Conservation (phyloP, 345 rosid genomes). For the Cochlearia excelsa region DNA sequence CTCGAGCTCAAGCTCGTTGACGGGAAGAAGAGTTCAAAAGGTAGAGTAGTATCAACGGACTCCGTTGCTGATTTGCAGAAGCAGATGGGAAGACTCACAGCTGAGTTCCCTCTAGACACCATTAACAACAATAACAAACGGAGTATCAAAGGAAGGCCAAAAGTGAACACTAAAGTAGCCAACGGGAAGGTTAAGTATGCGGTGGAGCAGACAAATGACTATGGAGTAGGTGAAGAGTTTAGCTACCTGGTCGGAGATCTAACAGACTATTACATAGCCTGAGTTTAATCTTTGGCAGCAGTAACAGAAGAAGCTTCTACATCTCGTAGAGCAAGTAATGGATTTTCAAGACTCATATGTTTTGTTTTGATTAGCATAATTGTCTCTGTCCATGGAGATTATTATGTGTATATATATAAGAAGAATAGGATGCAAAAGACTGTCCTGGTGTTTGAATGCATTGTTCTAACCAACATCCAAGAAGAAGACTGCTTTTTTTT, state of each 20-base stretch:
- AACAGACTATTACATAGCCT: conserved; percentile 56
- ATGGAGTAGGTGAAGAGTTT: conserved; percentile 55
- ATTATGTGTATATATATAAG: conserved; percentile 33
- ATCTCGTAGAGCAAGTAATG: conserved; percentile 22
- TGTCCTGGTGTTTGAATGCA: conserved; percentile 24
- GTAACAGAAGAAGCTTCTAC: too few relatives aligned
- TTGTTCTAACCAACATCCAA: conserved; percentile 29
- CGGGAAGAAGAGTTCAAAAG: conserved; percentile 82
- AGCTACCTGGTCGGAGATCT: conserved; percentile 66
- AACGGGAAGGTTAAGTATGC: conserved; percentile 40
- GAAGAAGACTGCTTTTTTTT: conserved; percentile 20
- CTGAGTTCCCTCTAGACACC: conserved; percentile 64
- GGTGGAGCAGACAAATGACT: conserved; percentile 50
- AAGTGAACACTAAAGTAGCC: conserved; percentile 48
- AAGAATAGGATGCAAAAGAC: conserved; percentile 28
- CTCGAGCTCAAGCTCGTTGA: conserved; percentile 91
- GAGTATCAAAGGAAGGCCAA: conserved; percentile 59
- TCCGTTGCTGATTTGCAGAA: conserved; percentile 89
- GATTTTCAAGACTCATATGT: conserved; percentile 20
- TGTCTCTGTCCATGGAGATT: conserved; percentile 21
- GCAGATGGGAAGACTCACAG: conserved; percentile 90
- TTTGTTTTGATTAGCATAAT: neutral
- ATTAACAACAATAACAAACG: conserved; percentile 51
- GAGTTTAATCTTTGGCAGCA: neutral
- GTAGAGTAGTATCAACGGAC: conserved; percentile 54